Evolutionary conservation across 1,284 basidiomycete species (phyloP).

Genomic region (Leccinum pseudoinsigne): DNA sequence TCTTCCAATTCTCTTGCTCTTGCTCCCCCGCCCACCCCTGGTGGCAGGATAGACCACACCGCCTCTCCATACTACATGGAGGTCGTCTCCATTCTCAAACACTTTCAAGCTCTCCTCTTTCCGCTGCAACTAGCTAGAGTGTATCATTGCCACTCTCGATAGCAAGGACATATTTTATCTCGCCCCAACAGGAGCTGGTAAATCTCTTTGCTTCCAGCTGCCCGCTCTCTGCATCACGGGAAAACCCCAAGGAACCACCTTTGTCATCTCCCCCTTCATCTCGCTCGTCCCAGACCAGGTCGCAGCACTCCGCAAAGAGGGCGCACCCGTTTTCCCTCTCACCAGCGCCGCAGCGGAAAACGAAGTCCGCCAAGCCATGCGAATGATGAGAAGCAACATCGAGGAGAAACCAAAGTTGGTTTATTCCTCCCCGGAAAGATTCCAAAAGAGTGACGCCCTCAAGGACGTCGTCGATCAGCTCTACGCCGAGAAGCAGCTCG

Average conservation of each 20-base stretch:
- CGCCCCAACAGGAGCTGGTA: conserved; percentile 97
- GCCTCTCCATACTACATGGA: conserved; percentile 51
- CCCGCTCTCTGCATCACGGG: conserved; percentile 83
- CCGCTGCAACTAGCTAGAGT: conserved; percentile 85
- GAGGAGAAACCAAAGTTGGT: conserved; percentile 62
- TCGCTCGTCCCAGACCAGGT: conserved; percentile 95
- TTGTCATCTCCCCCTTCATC: conserved; percentile 90
- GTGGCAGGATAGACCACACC: neutral
- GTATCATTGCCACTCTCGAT: conserved; percentile 78
- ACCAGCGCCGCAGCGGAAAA: conserved; percentile 62
- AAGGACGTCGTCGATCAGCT: conserved; percentile 59
- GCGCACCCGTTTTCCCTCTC: conserved; percentile 57
- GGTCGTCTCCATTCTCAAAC: conserved; percentile 59
- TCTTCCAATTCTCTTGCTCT: conserved; percentile 3
- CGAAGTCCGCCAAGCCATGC: conserved; percentile 42
- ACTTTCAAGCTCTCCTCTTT: conserved; percentile 75
- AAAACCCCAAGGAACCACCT: conserved; percentile 77
- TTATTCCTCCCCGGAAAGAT: conserved; percentile 95
- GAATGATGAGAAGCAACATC: conserved; percentile 40
- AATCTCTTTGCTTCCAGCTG: conserved; percentile 85
- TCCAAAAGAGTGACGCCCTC: conserved; percentile 64
- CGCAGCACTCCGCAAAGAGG: conserved; percentile 60
- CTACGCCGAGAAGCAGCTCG: conserved; percentile 59
- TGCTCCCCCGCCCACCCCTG: conserved; percentile 3
- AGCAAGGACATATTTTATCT: conserved; percentile 92